phyloP scores from a whole-genome alignment of 176 grass and related monocot species.

The Juncus inflexus region DNA sequence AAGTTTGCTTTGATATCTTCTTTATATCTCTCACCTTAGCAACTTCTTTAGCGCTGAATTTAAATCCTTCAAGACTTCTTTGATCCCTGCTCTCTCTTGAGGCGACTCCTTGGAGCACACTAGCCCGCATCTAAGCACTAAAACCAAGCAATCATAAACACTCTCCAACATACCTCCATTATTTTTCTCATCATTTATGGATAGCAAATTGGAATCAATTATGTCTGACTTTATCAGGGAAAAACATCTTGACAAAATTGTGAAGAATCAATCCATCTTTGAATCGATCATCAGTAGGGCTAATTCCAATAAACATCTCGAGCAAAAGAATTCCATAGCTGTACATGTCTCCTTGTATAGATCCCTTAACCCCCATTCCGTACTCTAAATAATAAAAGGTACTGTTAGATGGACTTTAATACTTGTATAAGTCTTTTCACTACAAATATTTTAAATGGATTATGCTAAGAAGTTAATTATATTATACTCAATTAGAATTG shows the following conservation, averaged over 20 bases:
- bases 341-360: no score
- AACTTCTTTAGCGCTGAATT: background rate
- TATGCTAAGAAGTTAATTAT: no score
- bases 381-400: conserved; percentile 7
- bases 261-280: no score
- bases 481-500: background rate
- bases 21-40: background rate
- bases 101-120: no score
- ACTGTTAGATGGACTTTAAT: background rate
- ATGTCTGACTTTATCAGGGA: background rate
- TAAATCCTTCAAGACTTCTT: conserved; percentile 5
- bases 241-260: background rate
- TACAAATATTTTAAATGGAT: background rate
- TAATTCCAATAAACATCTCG: no score
- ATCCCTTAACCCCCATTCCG: background rate
- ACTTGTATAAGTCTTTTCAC: background rate
- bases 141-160: no score
- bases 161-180: background rate
- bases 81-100: no score
- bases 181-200: background rate
- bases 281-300: no score
- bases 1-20: background rate
- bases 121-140: no score
- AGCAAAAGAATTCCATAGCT: no score
- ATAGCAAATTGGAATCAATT: background rate